A percentile compares a stretch with the other conserved stretches of the same genome.
These are phyloP conservation scores for Pichia insulana DNA, from an alignment of 805 yeast species.

Conservation along the genomic window DNA sequence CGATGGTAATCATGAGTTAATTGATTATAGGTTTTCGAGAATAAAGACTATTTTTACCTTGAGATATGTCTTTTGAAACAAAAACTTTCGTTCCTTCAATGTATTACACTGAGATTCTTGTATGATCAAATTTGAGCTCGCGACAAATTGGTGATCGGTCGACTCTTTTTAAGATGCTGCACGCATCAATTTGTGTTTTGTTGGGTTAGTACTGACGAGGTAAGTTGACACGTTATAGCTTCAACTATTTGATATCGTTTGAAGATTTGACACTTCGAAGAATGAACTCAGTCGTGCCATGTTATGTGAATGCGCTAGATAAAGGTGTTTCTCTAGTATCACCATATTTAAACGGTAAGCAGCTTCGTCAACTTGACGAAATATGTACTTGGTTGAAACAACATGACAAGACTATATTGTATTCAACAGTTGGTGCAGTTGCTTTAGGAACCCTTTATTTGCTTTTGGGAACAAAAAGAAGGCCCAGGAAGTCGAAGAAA, in stretches of 20 bases:
- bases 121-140: too few relatives aligned
- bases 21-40: neutral
- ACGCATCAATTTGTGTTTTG: too few relatives aligned
- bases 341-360: neutral
- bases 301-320: constrained; percentile 2
- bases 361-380: constrained; percentile 4
- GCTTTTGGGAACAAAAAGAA: constrained; percentile 7
- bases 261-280: too few relatives aligned
- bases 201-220: too few relatives aligned
- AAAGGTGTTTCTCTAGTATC: neutral
- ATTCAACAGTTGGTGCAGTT: constrained; percentile 12
- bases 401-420: constrained; percentile 12
- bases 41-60: neutral
- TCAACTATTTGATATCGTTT: too few relatives aligned
- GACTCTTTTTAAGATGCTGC: too few relatives aligned
- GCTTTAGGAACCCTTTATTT: constrained; percentile 9
- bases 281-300: constrained; percentile 4
- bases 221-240: too few relatives aligned
- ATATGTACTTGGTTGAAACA: constrained; percentile 8
- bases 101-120: too few relatives aligned
- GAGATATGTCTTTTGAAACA: too few relatives aligned
- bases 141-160: too few relatives aligned
- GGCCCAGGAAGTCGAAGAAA: constrained; percentile 7
- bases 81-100: too few relatives aligned
- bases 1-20: constrained; percentile 35